phyloP scores from a whole-genome alignment of 495 filamentous ascomycete genomes.

The Aspergillus ellipticus region DNA sequence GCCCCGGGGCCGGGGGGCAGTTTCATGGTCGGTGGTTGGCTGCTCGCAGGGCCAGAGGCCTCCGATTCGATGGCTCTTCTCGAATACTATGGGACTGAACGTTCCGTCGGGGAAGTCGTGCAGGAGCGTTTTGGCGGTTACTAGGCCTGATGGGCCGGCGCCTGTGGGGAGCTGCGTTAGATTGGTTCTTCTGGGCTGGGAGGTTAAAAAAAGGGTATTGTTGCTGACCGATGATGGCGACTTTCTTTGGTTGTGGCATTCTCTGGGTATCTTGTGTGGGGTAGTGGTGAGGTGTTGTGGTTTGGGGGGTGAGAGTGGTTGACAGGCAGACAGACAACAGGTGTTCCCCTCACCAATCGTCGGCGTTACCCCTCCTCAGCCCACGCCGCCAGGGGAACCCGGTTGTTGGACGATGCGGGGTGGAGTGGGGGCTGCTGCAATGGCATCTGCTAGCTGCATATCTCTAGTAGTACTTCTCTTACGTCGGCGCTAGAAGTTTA shows the following conservation, averaged over 20 bases:
- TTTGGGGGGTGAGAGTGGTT: background rate
- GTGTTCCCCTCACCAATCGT: background rate
- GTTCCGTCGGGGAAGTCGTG: slow-evolving; percentile 51
- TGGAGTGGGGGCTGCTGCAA: background rate
- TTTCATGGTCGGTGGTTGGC: background rate
- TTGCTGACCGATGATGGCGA: slow-evolving; percentile 63
- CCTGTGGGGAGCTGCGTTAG: slow-evolving; percentile 40
- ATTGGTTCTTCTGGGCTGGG: background rate
- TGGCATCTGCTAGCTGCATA: background rate
- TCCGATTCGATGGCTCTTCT: slow-evolving; percentile 60
- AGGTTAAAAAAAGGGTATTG: background rate
- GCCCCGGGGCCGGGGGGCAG: slow-evolving; percentile 15
- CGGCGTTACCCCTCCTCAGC: background rate
- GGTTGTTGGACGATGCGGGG: background rate
- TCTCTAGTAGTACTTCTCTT: no score
- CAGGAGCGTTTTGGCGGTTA: slow-evolving; percentile 75
- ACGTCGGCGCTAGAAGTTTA: background rate
- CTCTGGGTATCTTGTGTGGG: background rate
- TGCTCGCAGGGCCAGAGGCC: slow-evolving; percentile 60
- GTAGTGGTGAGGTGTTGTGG: background rate
- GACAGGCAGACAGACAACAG: no score
- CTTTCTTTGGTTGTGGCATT: slow-evolving; percentile 46
- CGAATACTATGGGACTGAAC: slow-evolving; percentile 70
- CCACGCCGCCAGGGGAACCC: background rate
- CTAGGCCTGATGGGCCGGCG: slow-evolving; percentile 77